Evolutionary conservation across 495 filamentous ascomycete genomes (phyloP), one percentile per base, ranked within the genome.

Genomic region (Daldinia childiae): DNA sequence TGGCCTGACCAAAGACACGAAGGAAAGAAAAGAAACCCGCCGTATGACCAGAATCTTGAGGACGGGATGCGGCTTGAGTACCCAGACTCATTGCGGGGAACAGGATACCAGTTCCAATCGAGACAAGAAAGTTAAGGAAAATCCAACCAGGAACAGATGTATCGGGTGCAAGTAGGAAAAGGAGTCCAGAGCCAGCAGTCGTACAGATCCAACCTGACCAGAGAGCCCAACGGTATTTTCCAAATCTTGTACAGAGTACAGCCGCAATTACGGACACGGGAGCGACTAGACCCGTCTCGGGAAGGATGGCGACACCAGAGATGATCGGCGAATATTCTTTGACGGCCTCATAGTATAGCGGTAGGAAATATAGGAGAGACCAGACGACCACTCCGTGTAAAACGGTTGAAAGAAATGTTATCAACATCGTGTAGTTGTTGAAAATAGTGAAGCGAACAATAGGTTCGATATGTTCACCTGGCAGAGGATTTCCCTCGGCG

Each of bases 371-470:
- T 15, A 58, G 56, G 21, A 58, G 56, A 39, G 56, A 58, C 56
- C 56, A 58, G 6, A 58, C 56, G 34, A 58, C 56, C 3, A 58
- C 34, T n/a, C 56, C 56, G 32, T 58, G 56, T 14, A 58, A 21
- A n/a, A 58, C 4, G 1, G 56, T 58, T 21, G 21, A 32, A 34
- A 58, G 11, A 14, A 38, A 58, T 8, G 56, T 58, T 3, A 58
- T 41, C 17, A 58, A 3, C 32, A 58, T 34, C 30, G 56, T 58
- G n/a, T 34, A 34, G 32, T 58, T 58, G 56, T 39, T 58, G 56
- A 58, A 58, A 26, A 58, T 58, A n/a, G n/a, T 58, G 34, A 39
- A 58, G 56, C 56, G 56, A 39, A 58, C 32, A 8, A 58, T 58
- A 15, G 56, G 56, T 21, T 58, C 56, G 32, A 58, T 15, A 21